A percentile compares a stretch with the other conserved stretches of the same genome.
Conservation (phyloP, 768 basidiomycete species). For the Trametes sanguinea region DNA sequence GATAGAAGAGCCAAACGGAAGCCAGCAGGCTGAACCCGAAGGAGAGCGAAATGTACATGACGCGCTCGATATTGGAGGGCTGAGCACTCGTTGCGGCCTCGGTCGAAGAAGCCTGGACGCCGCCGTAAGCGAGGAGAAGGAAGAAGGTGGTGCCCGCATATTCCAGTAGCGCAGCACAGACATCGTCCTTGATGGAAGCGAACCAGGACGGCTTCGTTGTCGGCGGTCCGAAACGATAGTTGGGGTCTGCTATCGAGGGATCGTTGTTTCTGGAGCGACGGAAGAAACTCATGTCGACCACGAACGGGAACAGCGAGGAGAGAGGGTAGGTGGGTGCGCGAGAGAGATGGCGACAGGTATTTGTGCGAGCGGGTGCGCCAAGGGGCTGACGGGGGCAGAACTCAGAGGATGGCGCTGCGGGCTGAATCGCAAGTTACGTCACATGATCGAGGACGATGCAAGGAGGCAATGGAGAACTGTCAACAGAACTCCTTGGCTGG, state of each 20-base stretch:
- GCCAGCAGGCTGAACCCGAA: slow-evolving; percentile 66
- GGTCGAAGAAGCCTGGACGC: slow-evolving; percentile 50
- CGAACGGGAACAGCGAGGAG: not conserved
- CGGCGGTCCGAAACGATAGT: slow-evolving; percentile 9
- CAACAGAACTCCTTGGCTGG: not conserved
- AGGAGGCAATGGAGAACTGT: slow-evolving; percentile 9
- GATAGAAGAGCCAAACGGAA: slow-evolving; percentile 69
- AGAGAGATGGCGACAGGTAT: not conserved
- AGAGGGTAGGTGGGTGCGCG: not conserved
- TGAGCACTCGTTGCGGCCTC: slow-evolving; percentile 16
- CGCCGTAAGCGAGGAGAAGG: slow-evolving; percentile 65
- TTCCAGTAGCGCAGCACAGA: slow-evolving; percentile 54
- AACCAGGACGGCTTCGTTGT: slow-evolving; percentile 27
- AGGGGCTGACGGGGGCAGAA: slow-evolving; percentile 8
- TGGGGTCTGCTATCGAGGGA: slow-evolving; percentile 4
- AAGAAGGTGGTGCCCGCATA: slow-evolving; percentile 63
- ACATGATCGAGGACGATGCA: slow-evolving; percentile 14
- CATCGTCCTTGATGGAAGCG: slow-evolving; percentile 39
- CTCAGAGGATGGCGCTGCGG: not conserved
- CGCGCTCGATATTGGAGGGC: slow-evolving; percentile 37
- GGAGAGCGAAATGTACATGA: slow-evolving; percentile 57
- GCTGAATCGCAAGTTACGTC: slow-evolving; percentile 13
- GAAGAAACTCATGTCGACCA: not conserved
- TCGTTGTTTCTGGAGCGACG: not conserved
- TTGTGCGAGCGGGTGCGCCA: not conserved